Percentiles rank a stretch among this genome's conserved stretches.
phyloP scores from a whole-genome alignment of 495 filamentous ascomycete genomes.

The Penicillium tannophilum region DNA sequence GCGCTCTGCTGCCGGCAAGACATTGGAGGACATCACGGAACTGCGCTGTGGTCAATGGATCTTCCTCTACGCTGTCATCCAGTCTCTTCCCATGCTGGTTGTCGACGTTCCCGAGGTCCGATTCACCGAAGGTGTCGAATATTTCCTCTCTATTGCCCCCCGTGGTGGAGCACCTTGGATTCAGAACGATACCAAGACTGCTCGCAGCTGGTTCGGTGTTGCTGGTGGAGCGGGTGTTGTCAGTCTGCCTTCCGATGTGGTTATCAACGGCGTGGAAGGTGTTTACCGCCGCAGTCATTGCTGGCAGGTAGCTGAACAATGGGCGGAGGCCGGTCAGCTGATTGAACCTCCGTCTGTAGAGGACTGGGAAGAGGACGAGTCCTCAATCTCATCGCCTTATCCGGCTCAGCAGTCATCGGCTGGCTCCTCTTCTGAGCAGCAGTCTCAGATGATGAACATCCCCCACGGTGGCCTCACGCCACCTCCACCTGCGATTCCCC shows the following conservation, averaged over 20 bases:
- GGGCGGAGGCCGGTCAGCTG: constrained; percentile 54
- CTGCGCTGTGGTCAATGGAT: constrained; percentile 88
- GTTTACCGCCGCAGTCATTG: constrained; percentile 91
- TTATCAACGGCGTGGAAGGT: constrained; percentile 86
- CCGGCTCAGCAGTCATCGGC: constrained; percentile 46
- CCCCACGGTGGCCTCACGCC: constrained; percentile 34
- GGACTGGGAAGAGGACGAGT: constrained; percentile 45
- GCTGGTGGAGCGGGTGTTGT: constrained; percentile 71
- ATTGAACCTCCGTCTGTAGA: constrained; percentile 42
- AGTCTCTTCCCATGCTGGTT: constrained; percentile 86
- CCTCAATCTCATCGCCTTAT: constrained; percentile 48
- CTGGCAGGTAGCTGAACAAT: constrained; percentile 81
- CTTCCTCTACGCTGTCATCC: constrained; percentile 88
- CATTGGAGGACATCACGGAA: constrained; percentile 71
- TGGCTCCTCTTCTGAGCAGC: constrained; percentile 39
- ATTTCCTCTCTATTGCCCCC: constrained; percentile 93
- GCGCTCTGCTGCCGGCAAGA: constrained; percentile 70
- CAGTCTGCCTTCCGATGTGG: constrained; percentile 75
- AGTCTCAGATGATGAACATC: constrained; percentile 30
- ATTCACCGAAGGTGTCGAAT: constrained; percentile 82
- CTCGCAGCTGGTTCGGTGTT: constrained; percentile 80
- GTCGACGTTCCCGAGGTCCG: constrained; percentile 81
- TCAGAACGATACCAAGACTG: constrained; percentile 64
- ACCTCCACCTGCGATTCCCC: constrained; percentile 44
- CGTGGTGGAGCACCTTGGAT: constrained; percentile 85